A percentile compares a stretch with the other conserved stretches of the same genome.
Conservation (phyloP, 2,329 filamentous ascomycete genomes). For the Neofusicoccum umdonicola region DNA sequence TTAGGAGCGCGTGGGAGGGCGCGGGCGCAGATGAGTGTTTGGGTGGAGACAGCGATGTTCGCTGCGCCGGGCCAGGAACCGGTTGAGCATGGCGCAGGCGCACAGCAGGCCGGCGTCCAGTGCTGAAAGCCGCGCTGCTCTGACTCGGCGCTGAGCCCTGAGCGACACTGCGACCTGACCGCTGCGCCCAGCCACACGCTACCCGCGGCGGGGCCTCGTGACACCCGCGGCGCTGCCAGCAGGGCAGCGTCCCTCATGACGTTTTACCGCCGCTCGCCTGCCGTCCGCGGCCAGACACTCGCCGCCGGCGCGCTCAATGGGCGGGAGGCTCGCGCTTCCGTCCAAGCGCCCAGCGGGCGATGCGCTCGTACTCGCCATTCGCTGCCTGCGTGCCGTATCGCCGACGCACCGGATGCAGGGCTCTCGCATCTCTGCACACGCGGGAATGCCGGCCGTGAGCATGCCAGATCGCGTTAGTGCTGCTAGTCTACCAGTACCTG, state of each 20-base stretch:
- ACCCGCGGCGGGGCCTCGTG: background rate
- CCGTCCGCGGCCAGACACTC: background rate
- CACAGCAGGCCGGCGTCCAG: background rate
- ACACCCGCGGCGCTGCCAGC: background rate
- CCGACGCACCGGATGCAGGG: constrained; percentile 1
- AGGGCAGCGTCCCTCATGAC: background rate
- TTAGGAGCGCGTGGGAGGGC: constrained; percentile 1
- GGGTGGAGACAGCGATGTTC: constrained; percentile 8
- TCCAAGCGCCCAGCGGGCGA: background rate
- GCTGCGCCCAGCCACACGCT: background rate
- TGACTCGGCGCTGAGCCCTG: background rate
- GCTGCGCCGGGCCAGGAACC: background rate
- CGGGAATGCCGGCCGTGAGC: background rate
- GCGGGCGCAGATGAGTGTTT: background rate
- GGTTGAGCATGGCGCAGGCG: background rate
- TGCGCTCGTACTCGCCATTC: constrained; percentile 4
- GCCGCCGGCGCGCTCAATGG: no score
- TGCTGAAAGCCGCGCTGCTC: background rate
- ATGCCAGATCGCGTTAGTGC: background rate
- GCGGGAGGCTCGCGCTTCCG: background rate
- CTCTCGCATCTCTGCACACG: background rate
- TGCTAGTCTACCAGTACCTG: constrained; percentile 5
- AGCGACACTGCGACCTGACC: no score
- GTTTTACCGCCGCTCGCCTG: background rate
- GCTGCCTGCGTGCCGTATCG: background rate